phyloP scores from a whole-genome alignment of 2,329 filamentous ascomycete species.

The Ascochyta rabiei region DNA sequence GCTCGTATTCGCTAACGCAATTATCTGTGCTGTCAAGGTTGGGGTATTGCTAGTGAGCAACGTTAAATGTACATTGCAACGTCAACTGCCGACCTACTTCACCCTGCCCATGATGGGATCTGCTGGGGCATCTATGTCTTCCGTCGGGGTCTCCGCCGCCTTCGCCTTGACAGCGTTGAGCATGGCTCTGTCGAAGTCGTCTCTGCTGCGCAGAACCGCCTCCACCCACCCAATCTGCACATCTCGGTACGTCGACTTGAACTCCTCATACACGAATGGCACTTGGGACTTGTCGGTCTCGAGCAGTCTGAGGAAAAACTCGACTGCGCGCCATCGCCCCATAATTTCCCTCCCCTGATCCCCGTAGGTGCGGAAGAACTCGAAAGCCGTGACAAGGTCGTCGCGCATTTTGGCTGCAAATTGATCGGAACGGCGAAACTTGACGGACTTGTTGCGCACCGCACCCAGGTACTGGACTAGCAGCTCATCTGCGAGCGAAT shows the following conservation, averaged over 20 bases:
- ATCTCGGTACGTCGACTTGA: slow-evolving; percentile 92
- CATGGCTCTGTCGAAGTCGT: slow-evolving; percentile 94
- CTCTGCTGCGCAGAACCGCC: slow-evolving; percentile 80
- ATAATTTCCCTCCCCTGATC: slow-evolving; percentile 70
- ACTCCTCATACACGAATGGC: slow-evolving; percentile 77
- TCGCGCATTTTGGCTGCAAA: slow-evolving; percentile 94
- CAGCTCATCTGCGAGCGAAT: slow-evolving; percentile 91
- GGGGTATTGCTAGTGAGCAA: not conserved
- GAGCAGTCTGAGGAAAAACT: slow-evolving; percentile 81
- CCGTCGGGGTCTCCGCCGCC: slow-evolving; percentile 83
- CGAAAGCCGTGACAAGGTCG: slow-evolving; percentile 88
- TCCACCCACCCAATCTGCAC: slow-evolving; percentile 95
- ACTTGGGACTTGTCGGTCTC: slow-evolving; percentile 74
- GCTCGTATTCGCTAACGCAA: slow-evolving; percentile 15
- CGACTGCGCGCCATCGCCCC: slow-evolving; percentile 89
- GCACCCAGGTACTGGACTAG: slow-evolving; percentile 82
- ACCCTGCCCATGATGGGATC: slow-evolving; percentile 97
- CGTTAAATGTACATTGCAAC: not conserved
- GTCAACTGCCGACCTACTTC: slow-evolving; percentile 58
- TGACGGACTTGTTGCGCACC: slow-evolving; percentile 87
- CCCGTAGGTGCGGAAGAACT: slow-evolving; percentile 73
- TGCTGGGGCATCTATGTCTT: slow-evolving; percentile 66
- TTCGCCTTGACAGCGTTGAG: slow-evolving; percentile 84
- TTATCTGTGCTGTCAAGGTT: not conserved
- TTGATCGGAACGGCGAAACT: slow-evolving; percentile 84